Conservation (phyloP, 192 early-diverging fungal species). For the Pilaira anomala region DNA sequence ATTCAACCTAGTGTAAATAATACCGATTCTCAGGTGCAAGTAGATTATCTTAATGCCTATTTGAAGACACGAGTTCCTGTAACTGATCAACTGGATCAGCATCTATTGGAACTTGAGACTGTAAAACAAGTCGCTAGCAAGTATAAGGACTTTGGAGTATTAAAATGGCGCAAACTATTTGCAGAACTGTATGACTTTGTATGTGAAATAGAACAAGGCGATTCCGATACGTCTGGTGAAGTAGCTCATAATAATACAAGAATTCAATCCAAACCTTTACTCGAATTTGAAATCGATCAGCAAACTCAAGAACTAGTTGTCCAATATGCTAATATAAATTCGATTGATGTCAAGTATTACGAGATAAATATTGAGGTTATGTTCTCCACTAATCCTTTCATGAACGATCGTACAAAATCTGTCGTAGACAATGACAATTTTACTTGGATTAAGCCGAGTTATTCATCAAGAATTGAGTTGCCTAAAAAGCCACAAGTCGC, state of each 20-base stretch:
- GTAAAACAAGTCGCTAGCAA: slow-evolving; percentile 25
- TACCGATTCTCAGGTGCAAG: slow-evolving; percentile 34
- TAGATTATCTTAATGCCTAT: slow-evolving; percentile 45
- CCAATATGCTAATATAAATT: slow-evolving; percentile 32
- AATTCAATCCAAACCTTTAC: slow-evolving; percentile 29
- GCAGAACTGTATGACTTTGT: slow-evolving; percentile 37
- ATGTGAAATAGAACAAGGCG: slow-evolving; percentile 26
- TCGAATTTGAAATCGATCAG: slow-evolving; percentile 42
- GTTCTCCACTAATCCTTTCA: slow-evolving; percentile 46
- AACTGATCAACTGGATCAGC: background rate
- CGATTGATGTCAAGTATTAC: slow-evolving; percentile 41
- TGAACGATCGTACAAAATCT: slow-evolving; percentile 10
- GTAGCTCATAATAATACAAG: slow-evolving; percentile 10
- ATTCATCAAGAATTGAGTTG: slow-evolving; percentile 26
- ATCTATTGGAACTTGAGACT: slow-evolving; percentile 14
- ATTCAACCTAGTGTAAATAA: slow-evolving; percentile 1
- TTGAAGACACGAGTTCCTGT: slow-evolving; percentile 41
- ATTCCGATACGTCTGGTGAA: background rate
- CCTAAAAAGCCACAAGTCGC: background rate
- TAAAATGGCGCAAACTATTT: slow-evolving; percentile 43
- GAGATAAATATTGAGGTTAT: slow-evolving; percentile 47
- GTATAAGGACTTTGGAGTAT: slow-evolving; percentile 38
- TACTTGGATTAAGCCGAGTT: slow-evolving; percentile 42
- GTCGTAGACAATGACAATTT: slow-evolving; percentile 12
- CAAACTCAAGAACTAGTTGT: slow-evolving; percentile 27